Evolutionary conservation across 73 alveolate species (phyloP).

Genomic region (Paramecium octaurelia): DNA sequence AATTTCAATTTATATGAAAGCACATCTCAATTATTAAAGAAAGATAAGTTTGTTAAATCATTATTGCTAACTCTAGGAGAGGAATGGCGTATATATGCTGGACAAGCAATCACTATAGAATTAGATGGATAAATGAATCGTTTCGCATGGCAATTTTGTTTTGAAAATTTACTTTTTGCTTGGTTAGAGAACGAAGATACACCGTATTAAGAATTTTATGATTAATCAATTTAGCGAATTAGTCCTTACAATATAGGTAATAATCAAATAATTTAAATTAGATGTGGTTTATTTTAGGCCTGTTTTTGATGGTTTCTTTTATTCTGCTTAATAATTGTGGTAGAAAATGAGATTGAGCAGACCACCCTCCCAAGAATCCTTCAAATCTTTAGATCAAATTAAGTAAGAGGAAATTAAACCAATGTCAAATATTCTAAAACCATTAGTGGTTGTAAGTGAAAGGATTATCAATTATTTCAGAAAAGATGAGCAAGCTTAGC

Average conservation of each 20-base stretch:
- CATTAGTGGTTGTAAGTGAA: constrained; percentile 10
- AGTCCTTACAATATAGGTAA: constrained; percentile 30
- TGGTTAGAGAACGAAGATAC: constrained; percentile 31
- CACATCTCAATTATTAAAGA: background rate
- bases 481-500: background rate
- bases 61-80: background rate
- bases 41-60: constrained; percentile 9
- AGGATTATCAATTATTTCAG: background rate
- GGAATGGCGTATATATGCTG: constrained; percentile 47
- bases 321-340: constrained; percentile 23
- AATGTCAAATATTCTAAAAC: background rate
- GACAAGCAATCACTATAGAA: background rate
- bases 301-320: constrained; percentile 43
- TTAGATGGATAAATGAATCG: background rate
- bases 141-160: constrained; percentile 52
- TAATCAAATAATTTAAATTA: background rate
- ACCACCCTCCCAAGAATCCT: background rate
- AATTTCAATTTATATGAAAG: constrained; percentile 17
- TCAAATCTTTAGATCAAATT: constrained; percentile 11
- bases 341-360: constrained; percentile 21
- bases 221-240: background rate
- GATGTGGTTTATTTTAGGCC: constrained; percentile 17
- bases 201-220: background rate
- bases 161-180: constrained; percentile 22
- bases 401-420: constrained; percentile 12